Evolutionary conservation across 305 asterid genomes (phyloP), one percentile per base, ranked within the genome.

Genomic region (Coffea humblotiana): DNA sequence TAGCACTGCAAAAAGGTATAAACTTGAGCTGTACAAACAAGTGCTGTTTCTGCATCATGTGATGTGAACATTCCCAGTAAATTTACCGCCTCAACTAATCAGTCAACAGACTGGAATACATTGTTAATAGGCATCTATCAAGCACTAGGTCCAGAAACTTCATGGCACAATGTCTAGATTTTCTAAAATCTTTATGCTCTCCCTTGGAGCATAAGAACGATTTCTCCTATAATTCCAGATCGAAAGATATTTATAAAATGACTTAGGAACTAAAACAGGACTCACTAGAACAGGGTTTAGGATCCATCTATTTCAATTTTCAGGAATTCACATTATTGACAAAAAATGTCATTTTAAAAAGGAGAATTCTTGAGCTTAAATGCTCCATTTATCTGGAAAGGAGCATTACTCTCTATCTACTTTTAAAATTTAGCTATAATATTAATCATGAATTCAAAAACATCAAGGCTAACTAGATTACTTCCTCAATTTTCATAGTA

Each of bases 1-100:
- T 84, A 95, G 88, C 99, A 95, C 98, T 95, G 89, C 76, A 91
- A 32, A 81, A 83, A 47, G 14, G 86, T 70, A 77, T 10, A 80
- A 51, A 40, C 16, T 82, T 47, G 10, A 80, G 35, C 16, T 35
- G 25, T 10, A 8, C 43, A 43, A 13, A 32, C 2, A 40, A 49
- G 18, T 18, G 23, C 15, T 43, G 9, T 12, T 37, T 35, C 21
- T 47, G 52, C 37, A 25, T 3, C 49, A 29, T 25, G 18, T 23
- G 3, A 64, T 19, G 54, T n/a, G 19, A 19, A 63, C n/a, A 74
- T 8, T 58, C 19, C 14, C 18, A 5, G 54, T 25, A 64, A 21
- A 74, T 10, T 7, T 6, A 56, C 25, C 3, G n/a, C 43, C 77
- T 74, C 32, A 54, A 73, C 32, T 54, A 1, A 12, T 12, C 9